Conservation (phyloP, 495 filamentous ascomycete species). For the Talaromyces thailandensis region DNA sequence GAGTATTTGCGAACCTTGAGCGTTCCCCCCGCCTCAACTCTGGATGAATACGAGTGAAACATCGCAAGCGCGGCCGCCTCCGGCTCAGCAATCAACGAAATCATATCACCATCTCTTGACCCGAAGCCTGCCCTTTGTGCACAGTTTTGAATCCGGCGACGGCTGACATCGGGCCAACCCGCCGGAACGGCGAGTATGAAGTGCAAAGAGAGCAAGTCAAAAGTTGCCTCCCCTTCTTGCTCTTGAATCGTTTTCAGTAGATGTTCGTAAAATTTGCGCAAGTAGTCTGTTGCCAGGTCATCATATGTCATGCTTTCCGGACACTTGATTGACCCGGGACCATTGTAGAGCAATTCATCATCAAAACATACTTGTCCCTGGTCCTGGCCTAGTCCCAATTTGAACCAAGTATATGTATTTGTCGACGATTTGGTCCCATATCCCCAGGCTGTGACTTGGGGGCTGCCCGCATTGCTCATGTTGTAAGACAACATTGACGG, state of each 20-base stretch:
- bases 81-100: constrained; percentile 48
- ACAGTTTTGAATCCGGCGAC: constrained; percentile 17
- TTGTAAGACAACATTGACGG: not conserved
- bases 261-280: constrained; percentile 31
- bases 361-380: constrained; percentile 6
- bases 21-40: not conserved
- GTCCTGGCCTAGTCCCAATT: constrained; percentile 6
- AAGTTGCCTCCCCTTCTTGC: constrained; percentile 11
- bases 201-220: constrained; percentile 13
- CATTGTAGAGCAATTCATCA: constrained; percentile 8
- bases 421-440: constrained; percentile 2
- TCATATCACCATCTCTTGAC: constrained; percentile 14
- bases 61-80: constrained; percentile 35
- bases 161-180: constrained; percentile 14
- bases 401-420: constrained; percentile 16
- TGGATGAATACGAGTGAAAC: not conserved
- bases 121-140: constrained; percentile 41
- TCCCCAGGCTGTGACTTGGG: not conserved
- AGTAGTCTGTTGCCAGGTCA: constrained; percentile 31
- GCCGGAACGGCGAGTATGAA: constrained; percentile 20
- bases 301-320: constrained; percentile 14
- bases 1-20: not conserved
- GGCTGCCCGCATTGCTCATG: not conserved
- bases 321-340: constrained; percentile 7
- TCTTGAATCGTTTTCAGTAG: constrained; percentile 21